Percentiles rank a stretch among this genome's conserved stretches.
phyloP scores from a whole-genome alignment of 768 basidiomycete species.

The Lactarius evosmus region DNA sequence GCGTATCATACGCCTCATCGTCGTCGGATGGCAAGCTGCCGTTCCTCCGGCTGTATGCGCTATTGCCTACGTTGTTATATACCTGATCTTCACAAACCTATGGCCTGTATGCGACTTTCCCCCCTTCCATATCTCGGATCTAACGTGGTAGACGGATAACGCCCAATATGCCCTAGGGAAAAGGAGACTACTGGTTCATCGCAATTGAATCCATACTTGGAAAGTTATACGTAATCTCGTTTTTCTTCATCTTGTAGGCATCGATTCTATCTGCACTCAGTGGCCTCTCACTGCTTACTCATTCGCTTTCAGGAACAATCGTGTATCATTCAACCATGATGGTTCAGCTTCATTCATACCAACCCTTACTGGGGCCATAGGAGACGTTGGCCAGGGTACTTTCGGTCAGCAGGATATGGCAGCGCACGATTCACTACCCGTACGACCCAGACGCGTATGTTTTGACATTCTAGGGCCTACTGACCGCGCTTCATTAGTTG shows the following conservation, averaged over 20 bases:
- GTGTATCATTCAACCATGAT: neutral
- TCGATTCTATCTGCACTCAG: neutral
- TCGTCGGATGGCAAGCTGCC: neutral
- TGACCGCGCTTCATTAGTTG: neutral
- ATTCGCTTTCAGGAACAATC: neutral
- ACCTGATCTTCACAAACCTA: neutral
- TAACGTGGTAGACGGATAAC: neutral
- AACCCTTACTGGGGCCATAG: neutral
- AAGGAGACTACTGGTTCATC: conserved; percentile 9
- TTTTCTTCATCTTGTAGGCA: conserved; percentile 7
- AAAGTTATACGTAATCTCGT: conserved; percentile 15
- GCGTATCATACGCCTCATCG: neutral
- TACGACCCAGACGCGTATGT: neutral
- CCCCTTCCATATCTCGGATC: neutral
- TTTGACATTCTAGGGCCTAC: neutral
- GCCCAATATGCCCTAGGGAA: neutral
- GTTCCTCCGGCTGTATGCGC: neutral
- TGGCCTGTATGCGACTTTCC: neutral
- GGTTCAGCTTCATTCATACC: neutral
- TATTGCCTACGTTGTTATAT: neutral
- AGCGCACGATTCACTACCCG: neutral
- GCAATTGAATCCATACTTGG: conserved; percentile 5
- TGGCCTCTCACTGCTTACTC: neutral
- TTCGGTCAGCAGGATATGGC: neutral
- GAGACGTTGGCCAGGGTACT: neutral